A percentile compares a stretch with the other conserved stretches of the same genome.
These are phyloP conservation scores for Acer saccharum DNA, from an alignment of 345 rosid genomes.

Conservation along the genomic window DNA sequence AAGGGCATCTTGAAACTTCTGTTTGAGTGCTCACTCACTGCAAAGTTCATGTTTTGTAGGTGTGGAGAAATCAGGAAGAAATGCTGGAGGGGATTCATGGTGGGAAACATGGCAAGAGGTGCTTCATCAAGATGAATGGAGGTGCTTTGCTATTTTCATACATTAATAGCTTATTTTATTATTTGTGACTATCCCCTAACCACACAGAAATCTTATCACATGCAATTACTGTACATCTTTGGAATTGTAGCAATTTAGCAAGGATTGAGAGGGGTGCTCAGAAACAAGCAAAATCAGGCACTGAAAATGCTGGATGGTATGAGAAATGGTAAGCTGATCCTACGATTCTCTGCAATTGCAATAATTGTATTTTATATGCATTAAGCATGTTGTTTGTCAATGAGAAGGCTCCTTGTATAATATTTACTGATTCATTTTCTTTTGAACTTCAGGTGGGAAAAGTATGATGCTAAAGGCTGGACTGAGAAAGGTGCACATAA, in stretches of 20 bases:
- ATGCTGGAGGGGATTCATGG: slow-evolving; percentile 97
- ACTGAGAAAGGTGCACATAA: slow-evolving; percentile 99
- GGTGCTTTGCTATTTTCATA: slow-evolving; percentile 44
- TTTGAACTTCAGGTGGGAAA: slow-evolving; percentile 86
- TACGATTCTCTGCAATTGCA: slow-evolving; percentile 13
- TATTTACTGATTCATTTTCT: neutral
- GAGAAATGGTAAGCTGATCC: slow-evolving; percentile 85
- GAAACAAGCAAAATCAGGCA: slow-evolving; percentile 96
- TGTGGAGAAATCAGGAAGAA: slow-evolving; percentile 97
- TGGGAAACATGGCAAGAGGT: slow-evolving; percentile 99
- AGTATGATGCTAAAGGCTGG: slow-evolving; percentile 98
- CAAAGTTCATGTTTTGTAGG: slow-evolving; percentile 49
- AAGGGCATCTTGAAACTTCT: neutral
- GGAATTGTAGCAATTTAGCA: slow-evolving; percentile 76
- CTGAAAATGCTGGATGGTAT: slow-evolving; percentile 95
- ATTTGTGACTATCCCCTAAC: neutral
- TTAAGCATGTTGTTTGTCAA: neutral
- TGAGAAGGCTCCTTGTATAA: neutral
- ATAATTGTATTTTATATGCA: neutral
- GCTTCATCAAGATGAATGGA: slow-evolving; percentile 98
- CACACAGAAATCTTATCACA: slow-evolving; percentile 7
- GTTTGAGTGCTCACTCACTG: slow-evolving; percentile 11
- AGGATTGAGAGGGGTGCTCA: slow-evolving; percentile 99
- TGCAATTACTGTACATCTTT: slow-evolving; percentile 3
- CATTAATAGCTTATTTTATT: slow-evolving; percentile 1